Evolutionary conservation across 1,284 basidiomycete species (phyloP).

Genomic region (Coriolopsis trogii): DNA sequence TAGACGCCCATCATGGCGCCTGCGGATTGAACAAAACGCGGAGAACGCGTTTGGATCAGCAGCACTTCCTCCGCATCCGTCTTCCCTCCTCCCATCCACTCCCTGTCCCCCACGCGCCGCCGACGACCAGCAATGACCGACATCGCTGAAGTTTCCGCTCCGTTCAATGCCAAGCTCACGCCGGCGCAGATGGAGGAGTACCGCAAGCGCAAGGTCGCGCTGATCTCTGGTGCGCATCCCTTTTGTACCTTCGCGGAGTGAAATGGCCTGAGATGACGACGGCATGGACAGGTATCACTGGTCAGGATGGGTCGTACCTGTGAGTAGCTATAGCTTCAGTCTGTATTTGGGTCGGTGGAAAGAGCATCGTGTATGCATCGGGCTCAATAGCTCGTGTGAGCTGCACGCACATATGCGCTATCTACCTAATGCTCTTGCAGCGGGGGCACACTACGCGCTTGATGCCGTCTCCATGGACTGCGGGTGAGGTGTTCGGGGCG

Average conservation of each 20-base stretch:
- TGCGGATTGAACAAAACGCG: slow-evolving; percentile 9
- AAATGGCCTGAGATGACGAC: slow-evolving; percentile 7
- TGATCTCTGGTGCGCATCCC: slow-evolving; percentile 75
- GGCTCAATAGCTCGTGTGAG: slow-evolving; percentile 17
- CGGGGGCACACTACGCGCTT: no score
- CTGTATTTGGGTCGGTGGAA: not conserved
- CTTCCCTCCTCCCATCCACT: not conserved
- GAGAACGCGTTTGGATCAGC: slow-evolving; percentile 3
- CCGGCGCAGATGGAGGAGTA: slow-evolving; percentile 65
- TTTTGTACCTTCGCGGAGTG: not conserved
- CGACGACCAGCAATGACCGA: slow-evolving; percentile 27
- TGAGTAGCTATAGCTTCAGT: slow-evolving; percentile 40
- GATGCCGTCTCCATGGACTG: no score
- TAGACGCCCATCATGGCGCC: slow-evolving; percentile 6
- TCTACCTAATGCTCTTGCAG: no score
- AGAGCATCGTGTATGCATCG: not conserved
- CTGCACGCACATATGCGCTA: no score
- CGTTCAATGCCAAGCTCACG: slow-evolving; percentile 50
- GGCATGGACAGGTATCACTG: slow-evolving; percentile 74
- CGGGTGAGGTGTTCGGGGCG: no score
- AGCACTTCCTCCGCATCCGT: slow-evolving; percentile 11
- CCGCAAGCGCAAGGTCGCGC: slow-evolving; percentile 83
- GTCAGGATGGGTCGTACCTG: slow-evolving; percentile 91
- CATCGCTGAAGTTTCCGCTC: slow-evolving; percentile 30
- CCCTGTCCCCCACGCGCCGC: slow-evolving; percentile 3